Conservation (phyloP, 202 grass and related monocot species). For the Brachypodium distachyon region DNA sequence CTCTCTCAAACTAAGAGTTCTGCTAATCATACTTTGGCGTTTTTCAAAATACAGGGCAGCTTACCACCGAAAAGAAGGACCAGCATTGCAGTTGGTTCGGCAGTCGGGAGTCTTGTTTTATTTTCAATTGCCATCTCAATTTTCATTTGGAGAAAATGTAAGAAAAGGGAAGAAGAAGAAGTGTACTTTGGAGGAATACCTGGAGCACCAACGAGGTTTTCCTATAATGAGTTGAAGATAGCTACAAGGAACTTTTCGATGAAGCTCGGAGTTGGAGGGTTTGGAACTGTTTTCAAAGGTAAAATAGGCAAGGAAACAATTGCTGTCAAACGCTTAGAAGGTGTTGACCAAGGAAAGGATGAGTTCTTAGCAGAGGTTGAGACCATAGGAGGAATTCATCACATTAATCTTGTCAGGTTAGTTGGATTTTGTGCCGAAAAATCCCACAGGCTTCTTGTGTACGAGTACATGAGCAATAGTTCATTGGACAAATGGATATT, state of each 20-base stretch:
- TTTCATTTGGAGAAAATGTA: not conserved
- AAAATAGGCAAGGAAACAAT: constrained; percentile 17
- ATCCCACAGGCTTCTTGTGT: constrained; percentile 11
- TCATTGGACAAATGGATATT: constrained; percentile 41
- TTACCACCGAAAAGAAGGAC: not conserved
- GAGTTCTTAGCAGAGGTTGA: constrained; percentile 35
- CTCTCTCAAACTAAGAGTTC: not conserved
- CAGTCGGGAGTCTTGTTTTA: not conserved
- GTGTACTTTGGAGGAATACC: constrained; percentile 13
- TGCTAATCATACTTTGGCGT: constrained; percentile 2
- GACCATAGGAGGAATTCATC: constrained; percentile 28
- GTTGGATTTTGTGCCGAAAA: constrained; percentile 29
- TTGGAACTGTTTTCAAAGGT: constrained; percentile 32
- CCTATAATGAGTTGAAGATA: constrained; percentile 8
- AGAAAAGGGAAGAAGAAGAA: constrained; percentile 7
- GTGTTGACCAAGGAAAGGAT: constrained; percentile 9
- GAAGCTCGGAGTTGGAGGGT: constrained; percentile 34
- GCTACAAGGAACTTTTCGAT: not conserved
- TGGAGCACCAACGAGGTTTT: constrained; percentile 21
- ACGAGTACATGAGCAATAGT: constrained; percentile 38
- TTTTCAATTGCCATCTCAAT: not conserved
- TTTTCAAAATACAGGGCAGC: constrained; percentile 18
- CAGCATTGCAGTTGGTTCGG: not conserved
- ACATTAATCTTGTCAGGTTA: constrained; percentile 35
- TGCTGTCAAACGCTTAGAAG: constrained; percentile 30